Conservation (phyloP, 768 basidiomycete genomes). For the Asterophora lycoperdoides region DNA sequence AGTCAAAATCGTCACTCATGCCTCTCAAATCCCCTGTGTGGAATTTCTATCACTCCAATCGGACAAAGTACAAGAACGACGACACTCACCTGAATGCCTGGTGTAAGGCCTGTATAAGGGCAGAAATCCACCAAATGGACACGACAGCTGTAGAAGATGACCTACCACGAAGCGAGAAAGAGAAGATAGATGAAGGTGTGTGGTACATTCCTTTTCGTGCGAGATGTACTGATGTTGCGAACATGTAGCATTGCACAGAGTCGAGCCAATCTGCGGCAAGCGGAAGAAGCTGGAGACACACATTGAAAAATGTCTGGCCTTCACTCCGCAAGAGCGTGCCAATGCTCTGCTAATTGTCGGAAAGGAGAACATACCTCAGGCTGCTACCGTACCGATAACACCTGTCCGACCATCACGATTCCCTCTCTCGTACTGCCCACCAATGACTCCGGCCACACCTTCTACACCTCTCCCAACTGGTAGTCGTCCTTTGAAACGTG, state of each 20-base stretch:
- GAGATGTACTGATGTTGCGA: background rate
- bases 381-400: background rate
- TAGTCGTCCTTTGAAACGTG: background rate
- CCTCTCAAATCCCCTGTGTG: slow-evolving; percentile 5
- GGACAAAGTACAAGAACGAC: background rate
- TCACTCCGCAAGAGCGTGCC: background rate
- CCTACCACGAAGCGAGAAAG: background rate
- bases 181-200: background rate
- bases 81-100: background rate
- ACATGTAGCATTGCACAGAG: background rate
- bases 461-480: background rate
- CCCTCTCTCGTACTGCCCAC: background rate
- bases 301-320: background rate
- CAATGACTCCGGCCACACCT: background rate
- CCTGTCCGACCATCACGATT: too few species aligned
- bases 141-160: background rate
- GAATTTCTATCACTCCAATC: background rate
- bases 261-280: slow-evolving; percentile 1
- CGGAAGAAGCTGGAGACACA: background rate
- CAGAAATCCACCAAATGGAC: background rate
- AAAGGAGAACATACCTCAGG: background rate
- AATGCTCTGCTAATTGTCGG: background rate
- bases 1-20: background rate
- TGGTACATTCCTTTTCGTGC: background rate
- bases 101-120: background rate